These are phyloP conservation scores for Papiliotrema terrestris DNA, from an alignment of 1,284 basidiomycete species.

Conservation along the genomic window DNA sequence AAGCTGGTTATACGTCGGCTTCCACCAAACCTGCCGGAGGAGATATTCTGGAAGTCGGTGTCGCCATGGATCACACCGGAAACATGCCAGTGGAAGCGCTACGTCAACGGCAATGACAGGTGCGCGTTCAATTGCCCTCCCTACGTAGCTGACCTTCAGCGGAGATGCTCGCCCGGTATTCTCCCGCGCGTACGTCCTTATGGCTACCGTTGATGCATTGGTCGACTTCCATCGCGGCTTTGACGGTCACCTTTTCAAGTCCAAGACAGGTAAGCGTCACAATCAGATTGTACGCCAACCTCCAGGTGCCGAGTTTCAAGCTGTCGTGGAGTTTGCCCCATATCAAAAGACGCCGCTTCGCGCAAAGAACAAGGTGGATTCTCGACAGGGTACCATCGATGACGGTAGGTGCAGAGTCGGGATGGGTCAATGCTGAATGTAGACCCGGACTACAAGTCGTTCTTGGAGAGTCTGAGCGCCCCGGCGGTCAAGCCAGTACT, in stretches of 20 bases:
- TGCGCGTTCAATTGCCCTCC: slow-evolving; percentile 50
- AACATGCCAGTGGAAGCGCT: slow-evolving; percentile 64
- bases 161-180: slow-evolving; percentile 70
- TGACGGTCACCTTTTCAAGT: slow-evolving; percentile 86
- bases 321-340: slow-evolving; percentile 90
- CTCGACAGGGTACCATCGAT: slow-evolving; percentile 45
- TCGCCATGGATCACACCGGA: slow-evolving; percentile 76
- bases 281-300: background rate
- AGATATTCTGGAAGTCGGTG: slow-evolving; percentile 89
- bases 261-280: slow-evolving; percentile 70
- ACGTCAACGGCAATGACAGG: slow-evolving; percentile 68
- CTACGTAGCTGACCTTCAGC: slow-evolving; percentile 16
- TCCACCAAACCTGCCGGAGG: slow-evolving; percentile 87
- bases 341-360: slow-evolving; percentile 64
- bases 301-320: slow-evolving; percentile 77
- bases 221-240: slow-evolving; percentile 77
- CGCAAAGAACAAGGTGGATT: slow-evolving; percentile 39
- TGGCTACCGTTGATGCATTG: slow-evolving; percentile 69
- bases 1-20: slow-evolving; percentile 86
- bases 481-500: slow-evolving; percentile 51
- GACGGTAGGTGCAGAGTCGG: slow-evolving; percentile 28
- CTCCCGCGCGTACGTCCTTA: slow-evolving; percentile 89
- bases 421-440: slow-evolving; percentile 4
- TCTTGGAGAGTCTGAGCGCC: slow-evolving; percentile 59
- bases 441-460: slow-evolving; percentile 80